Percentiles rank a stretch among this genome's conserved stretches.
These are phyloP conservation scores for Salix exigua DNA, from an alignment of 345 rosid genomes.

Conservation along the genomic window DNA sequence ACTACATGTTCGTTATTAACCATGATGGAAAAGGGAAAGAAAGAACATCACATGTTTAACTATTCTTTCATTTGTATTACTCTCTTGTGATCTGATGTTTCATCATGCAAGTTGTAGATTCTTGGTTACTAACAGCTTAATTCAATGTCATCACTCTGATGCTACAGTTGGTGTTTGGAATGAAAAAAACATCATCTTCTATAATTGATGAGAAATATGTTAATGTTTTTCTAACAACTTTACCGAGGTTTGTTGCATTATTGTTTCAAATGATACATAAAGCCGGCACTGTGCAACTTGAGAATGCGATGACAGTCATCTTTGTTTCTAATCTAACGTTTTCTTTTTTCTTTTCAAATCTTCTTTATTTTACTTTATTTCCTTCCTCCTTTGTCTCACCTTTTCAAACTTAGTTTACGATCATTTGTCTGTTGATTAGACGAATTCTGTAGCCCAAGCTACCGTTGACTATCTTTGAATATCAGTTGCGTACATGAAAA, in stretches of 20 bases:
- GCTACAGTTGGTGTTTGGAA: neutral
- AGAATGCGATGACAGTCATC: conserved; percentile 5
- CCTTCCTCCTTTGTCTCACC: neutral
- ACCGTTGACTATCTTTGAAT: conserved; percentile 5
- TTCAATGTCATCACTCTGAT: neutral
- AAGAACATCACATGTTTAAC: too few species aligned
- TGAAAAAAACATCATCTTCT: neutral
- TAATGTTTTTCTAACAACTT: neutral
- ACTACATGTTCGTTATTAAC: too few species aligned
- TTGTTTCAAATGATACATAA: neutral
- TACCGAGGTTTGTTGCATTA: neutral
- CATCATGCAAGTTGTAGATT: neutral
- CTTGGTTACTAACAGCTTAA: neutral
- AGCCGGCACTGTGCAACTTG: neutral
- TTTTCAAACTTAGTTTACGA: neutral
- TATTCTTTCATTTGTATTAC: neutral
- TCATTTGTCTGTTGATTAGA: neutral
- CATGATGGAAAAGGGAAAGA: neutral
- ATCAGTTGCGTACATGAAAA: neutral
- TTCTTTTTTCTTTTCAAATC: neutral
- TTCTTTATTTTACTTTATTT: neutral
- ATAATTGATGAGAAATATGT: neutral
- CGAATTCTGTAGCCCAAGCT: conserved; percentile 4
- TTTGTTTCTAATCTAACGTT: neutral
- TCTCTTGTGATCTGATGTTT: neutral